These are phyloP conservation scores for Trichoderma reesei DNA, from an alignment of 495 filamentous ascomycete species.

Conservation along the genomic window DNA sequence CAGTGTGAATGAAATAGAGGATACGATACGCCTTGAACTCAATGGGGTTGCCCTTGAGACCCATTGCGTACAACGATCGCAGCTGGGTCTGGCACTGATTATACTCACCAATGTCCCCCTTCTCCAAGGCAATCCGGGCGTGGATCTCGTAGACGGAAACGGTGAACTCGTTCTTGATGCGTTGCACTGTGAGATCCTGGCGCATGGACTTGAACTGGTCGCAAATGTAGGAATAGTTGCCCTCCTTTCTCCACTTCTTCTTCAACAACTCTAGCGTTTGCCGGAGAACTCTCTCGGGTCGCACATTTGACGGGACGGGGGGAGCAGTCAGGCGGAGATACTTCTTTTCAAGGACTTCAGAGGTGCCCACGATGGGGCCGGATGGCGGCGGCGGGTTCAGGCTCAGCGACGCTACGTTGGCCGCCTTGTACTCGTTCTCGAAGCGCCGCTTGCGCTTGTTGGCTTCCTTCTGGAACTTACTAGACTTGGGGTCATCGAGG, in stretches of 20 bases:
- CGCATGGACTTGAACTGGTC: conserved; percentile 98
- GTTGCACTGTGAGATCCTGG: conserved; percentile 96
- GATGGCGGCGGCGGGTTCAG: conserved; percentile 40
- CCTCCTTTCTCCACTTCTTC: conserved; percentile 87
- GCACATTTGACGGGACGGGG: conserved; percentile 76
- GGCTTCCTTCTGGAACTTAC: conserved; percentile 82
- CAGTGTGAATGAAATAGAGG: conserved; percentile 98
- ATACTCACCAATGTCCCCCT: conserved; percentile 99
- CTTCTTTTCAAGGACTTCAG: conserved; percentile 77
- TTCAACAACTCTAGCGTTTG: conserved; percentile 82
- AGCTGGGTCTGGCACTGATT: conserved; percentile 99
- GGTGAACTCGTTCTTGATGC: conserved; percentile 90
- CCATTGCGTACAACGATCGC: conserved; percentile 75
- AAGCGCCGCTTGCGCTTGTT: conserved; percentile 86
- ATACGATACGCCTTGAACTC: conserved; percentile 99
- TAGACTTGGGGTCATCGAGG: conserved; percentile 43
- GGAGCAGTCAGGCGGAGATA: conserved; percentile 90
- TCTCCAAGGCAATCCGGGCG: conserved; percentile 94
- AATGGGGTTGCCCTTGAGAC: conserved; percentile 77
- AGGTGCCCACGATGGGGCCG: conserved; percentile 80
- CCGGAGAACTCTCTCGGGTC: conserved; percentile 69
- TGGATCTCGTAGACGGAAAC: conserved; percentile 96
- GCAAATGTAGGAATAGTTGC: conserved; percentile 94
- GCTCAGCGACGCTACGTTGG: conserved; percentile 48
- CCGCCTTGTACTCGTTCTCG: conserved; percentile 54